Evolutionary conservation across 495 filamentous ascomycete species (phyloP).

Genomic region (Aspergillus nidulans): DNA sequence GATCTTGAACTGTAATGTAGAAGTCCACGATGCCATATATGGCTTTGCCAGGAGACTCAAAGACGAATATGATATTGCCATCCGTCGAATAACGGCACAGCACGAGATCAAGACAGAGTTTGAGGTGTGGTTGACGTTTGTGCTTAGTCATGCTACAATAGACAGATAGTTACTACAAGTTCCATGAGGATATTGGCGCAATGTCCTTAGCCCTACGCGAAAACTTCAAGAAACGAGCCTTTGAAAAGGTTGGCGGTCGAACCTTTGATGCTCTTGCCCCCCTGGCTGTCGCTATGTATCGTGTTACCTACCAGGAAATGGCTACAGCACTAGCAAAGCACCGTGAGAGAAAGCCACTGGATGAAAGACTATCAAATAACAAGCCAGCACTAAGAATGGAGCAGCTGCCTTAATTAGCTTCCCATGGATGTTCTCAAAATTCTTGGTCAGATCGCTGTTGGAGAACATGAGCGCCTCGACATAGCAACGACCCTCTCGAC

Average conservation of each 20-base stretch:
- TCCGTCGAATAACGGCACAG: conserved; percentile 80
- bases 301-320: conserved; percentile 69
- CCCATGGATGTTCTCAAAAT: conserved; percentile 80
- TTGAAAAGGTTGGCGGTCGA: conserved; percentile 56
- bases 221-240: conserved; percentile 60
- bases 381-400: conserved; percentile 26
- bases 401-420: conserved; percentile 83
- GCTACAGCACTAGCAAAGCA: conserved; percentile 42
- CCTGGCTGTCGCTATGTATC: conserved; percentile 84
- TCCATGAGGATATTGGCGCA: conserved; percentile 73
- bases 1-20: conserved; percentile 60
- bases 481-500: background rate
- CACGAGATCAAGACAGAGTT: conserved; percentile 85
- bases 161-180: conserved; percentile 70
- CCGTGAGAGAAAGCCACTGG: conserved; percentile 23
- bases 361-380: conserved; percentile 23
- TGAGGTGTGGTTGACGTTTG: conserved; percentile 83
- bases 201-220: conserved; percentile 61
- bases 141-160: conserved; percentile 66
- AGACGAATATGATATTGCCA: conserved; percentile 66
- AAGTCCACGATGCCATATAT: conserved; percentile 48
- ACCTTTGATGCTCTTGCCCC: conserved; percentile 57
- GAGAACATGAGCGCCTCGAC: conserved; percentile 18
- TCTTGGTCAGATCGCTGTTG: conserved; percentile 67
- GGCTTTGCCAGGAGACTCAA: conserved; percentile 64